Conservation (phyloP, 2,329 filamentous ascomycete genomes). For the Cercospora citrullina region DNA sequence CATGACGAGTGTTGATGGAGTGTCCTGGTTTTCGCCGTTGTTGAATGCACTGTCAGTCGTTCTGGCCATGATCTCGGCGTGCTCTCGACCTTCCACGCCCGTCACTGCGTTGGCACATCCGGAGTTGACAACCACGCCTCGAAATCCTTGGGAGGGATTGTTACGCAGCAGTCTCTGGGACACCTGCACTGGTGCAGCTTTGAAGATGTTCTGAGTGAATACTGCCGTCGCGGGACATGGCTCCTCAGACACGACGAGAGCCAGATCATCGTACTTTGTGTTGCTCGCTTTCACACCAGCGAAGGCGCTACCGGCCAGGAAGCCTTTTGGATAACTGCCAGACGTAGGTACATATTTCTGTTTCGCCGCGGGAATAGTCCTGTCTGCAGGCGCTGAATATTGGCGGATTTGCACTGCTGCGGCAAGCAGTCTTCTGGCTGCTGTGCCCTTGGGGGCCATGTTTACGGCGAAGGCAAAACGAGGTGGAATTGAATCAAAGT, state of each 20-base stretch:
- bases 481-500: not conserved
- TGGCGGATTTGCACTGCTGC: constrained; percentile 45
- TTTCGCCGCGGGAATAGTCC: constrained; percentile 72
- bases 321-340: constrained; percentile 88
- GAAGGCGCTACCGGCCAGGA: constrained; percentile 80
- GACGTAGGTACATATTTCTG: constrained; percentile 83
- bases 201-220: constrained; percentile 98
- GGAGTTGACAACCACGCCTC: constrained; percentile 87
- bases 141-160: constrained; percentile 68
- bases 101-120: constrained; percentile 98
- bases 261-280: constrained; percentile 86
- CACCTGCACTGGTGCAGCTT: constrained; percentile 90
- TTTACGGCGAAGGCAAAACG: not conserved
- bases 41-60: constrained; percentile 68
- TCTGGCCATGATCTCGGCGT: constrained; percentile 80
- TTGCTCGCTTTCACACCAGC: constrained; percentile 94
- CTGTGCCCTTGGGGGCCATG: constrained; percentile 27
- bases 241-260: constrained; percentile 79
- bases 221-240: constrained; percentile 88
- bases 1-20: constrained; percentile 51
- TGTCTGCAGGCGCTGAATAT: constrained; percentile 62
- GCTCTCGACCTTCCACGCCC: constrained; percentile 81
- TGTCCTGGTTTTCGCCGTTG: constrained; percentile 35
- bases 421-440: constrained; percentile 32
- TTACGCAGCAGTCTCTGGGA: constrained; percentile 63